These are phyloP conservation scores for Lycium barbarum DNA, from an alignment of 257 asterid species.

Conservation along the genomic window DNA sequence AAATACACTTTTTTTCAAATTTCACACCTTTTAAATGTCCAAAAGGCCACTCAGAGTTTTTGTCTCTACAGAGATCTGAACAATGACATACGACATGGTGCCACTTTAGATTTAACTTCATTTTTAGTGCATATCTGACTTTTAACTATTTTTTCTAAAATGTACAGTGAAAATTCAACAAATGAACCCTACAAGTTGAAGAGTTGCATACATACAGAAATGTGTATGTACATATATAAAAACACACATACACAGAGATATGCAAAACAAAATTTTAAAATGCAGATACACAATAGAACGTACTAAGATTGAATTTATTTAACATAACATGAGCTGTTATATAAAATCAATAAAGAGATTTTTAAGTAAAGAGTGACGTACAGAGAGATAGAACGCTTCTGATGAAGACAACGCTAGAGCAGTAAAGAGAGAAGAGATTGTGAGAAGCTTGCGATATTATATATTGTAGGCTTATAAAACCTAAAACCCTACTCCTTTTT, in stretches of 20 bases:
- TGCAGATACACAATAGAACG: neutral
- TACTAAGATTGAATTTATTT: neutral
- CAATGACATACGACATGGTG: no score
- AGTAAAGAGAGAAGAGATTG: neutral
- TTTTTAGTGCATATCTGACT: no score
- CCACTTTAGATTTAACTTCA: no score
- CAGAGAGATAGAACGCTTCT: neutral
- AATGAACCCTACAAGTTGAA: neutral
- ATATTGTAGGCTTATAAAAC: constrained; percentile 23
- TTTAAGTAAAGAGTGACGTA: neutral
- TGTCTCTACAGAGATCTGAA: neutral
- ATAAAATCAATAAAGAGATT: neutral
- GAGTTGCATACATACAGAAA: neutral
- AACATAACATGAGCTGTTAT: neutral
- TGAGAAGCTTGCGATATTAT: neutral
- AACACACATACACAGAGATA: neutral
- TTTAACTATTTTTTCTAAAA: neutral
- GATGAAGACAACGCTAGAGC: neutral
- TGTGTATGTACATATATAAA: neutral
- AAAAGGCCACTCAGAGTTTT: neutral
- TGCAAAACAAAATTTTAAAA: neutral
- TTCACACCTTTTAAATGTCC: no score
- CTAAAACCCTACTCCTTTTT: neutral
- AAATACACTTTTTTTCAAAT: no score
- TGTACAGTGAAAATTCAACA: neutral